Percentiles rank a stretch among this genome's conserved stretches.
Conservation (phyloP, 116 monocot species). For the Cymodocea nodosa region DNA sequence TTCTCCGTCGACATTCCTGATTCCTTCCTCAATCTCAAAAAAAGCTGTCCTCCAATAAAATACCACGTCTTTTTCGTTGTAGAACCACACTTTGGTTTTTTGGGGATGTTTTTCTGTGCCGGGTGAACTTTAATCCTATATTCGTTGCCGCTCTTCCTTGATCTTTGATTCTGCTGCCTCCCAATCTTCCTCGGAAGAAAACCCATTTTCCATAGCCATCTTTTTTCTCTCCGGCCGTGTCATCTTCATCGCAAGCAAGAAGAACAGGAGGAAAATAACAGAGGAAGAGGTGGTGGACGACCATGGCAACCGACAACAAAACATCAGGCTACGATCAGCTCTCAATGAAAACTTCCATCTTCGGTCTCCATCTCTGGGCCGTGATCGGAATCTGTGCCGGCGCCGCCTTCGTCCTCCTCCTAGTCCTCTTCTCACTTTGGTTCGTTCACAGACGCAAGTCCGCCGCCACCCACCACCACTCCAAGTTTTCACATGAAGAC, state of each 20-base stretch:
- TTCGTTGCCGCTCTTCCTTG: no score
- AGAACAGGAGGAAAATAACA: background rate
- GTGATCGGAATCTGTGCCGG: slow-evolving; percentile 42
- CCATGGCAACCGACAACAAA: slow-evolving; percentile 12
- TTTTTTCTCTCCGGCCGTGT: background rate
- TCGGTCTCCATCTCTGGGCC: slow-evolving; percentile 63
- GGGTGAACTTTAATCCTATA: no score
- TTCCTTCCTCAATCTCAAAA: no score
- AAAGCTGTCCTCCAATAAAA: no score
- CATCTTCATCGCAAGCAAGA: background rate
- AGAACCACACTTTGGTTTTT: no score
- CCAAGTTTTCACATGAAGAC: background rate
- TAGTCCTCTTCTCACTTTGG: slow-evolving; percentile 35
- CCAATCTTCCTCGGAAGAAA: background rate
- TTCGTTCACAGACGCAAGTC: slow-evolving; percentile 19
- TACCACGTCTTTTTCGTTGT: no score
- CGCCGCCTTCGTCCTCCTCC: slow-evolving; percentile 28
- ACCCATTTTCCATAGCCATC: background rate
- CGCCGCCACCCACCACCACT: slow-evolving; percentile 3
- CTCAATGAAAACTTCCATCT: slow-evolving; percentile 45
- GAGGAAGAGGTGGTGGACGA: slow-evolving; percentile 7
- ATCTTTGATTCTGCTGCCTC: no score
- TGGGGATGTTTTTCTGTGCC: no score
- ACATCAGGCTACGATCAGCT: slow-evolving; percentile 25
- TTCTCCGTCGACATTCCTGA: no score